A percentile compares a stretch with the other conserved stretches of the same genome.
These are phyloP conservation scores for Xylaria arbuscula DNA, from an alignment of 2,329 filamentous ascomycete genomes.

Conservation along the genomic window DNA sequence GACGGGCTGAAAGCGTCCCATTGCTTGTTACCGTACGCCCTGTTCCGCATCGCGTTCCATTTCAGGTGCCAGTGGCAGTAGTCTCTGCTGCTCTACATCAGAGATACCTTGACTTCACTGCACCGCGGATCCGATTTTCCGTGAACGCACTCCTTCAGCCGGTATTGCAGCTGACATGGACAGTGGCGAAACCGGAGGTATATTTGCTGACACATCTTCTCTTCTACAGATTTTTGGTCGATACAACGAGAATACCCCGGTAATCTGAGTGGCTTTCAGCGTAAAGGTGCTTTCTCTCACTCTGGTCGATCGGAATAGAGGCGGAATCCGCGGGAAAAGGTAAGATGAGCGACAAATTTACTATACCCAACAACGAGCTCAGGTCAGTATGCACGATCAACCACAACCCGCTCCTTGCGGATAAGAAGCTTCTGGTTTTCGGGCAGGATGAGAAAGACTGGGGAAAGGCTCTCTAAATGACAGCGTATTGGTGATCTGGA, in stretches of 20 bases:
- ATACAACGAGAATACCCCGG: neutral
- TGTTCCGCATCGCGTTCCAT: slow-evolving; percentile 11
- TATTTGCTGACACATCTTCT: slow-evolving; percentile 41
- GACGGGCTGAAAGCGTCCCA: neutral
- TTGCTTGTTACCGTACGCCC: neutral
- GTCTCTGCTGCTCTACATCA: slow-evolving; percentile 38
- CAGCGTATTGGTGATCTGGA: neutral
- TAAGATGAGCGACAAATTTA: neutral
- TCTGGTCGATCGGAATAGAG: neutral
- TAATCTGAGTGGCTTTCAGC: neutral
- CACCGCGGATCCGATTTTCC: slow-evolving; percentile 40
- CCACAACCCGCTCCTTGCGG: neutral
- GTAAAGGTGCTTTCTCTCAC: neutral
- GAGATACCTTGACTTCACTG: slow-evolving; percentile 32
- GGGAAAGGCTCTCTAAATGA: neutral
- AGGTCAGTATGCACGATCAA: neutral
- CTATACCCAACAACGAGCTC: neutral
- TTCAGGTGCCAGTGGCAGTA: slow-evolving; percentile 40
- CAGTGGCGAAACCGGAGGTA: slow-evolving; percentile 42
- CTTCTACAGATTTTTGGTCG: neutral
- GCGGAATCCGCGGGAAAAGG: neutral
- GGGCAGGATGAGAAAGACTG: too few species aligned
- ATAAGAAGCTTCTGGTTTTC: neutral
- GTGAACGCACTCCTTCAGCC: slow-evolving; percentile 40
- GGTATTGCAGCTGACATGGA: slow-evolving; percentile 42